These are phyloP conservation scores for Actinomortierella ambigua DNA, from an alignment of 371 early-diverging fungal species.

Conservation along the genomic window DNA sequence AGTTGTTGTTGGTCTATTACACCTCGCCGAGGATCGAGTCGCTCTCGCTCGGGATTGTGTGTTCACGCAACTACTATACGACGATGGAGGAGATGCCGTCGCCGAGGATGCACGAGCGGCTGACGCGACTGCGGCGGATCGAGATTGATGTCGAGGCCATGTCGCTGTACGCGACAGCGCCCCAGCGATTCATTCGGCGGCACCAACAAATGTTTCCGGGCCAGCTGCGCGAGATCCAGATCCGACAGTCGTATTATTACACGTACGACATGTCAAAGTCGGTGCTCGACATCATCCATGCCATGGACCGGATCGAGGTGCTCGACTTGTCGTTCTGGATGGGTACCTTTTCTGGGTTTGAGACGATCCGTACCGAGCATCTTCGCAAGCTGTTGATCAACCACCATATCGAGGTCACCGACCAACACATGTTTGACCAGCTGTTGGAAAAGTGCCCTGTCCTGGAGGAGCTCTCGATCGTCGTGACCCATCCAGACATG, in stretches of 20 bases:
- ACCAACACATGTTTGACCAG: conserved; percentile 23
- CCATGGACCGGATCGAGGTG: conserved; percentile 26
- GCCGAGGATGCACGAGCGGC: conserved; percentile 24
- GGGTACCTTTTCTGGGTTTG: conserved; percentile 27
- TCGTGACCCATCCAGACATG: conserved; percentile 22
- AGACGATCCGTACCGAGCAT: conserved; percentile 28
- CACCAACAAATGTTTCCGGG: conserved; percentile 33
- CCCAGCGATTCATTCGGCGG: conserved; percentile 24
- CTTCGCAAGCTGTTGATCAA: conserved; percentile 25
- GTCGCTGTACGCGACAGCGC: too few species aligned
- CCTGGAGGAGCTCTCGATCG: conserved; percentile 34
- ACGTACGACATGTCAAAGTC: conserved; percentile 39
- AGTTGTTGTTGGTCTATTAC: conserved; percentile 24
- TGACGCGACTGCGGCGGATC: conserved; percentile 25
- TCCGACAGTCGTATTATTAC: conserved; percentile 29
- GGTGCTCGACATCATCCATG: conserved; percentile 26
- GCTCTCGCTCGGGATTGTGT: conserved; percentile 24
- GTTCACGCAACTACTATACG: conserved; percentile 31
- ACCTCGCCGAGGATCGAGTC: conserved; percentile 24
- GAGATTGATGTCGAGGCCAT: conserved; percentile 25
- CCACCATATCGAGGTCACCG: conserved; percentile 28
- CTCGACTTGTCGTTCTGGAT: conserved; percentile 33
- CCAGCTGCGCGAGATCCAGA: conserved; percentile 29
- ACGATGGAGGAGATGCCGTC: too few species aligned
- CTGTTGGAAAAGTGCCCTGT: conserved; percentile 22